Percentiles rank a stretch among this genome's conserved stretches.
Conservation (phyloP, 306 rosid genomes). For the Mimosa bimucronata region DNA sequence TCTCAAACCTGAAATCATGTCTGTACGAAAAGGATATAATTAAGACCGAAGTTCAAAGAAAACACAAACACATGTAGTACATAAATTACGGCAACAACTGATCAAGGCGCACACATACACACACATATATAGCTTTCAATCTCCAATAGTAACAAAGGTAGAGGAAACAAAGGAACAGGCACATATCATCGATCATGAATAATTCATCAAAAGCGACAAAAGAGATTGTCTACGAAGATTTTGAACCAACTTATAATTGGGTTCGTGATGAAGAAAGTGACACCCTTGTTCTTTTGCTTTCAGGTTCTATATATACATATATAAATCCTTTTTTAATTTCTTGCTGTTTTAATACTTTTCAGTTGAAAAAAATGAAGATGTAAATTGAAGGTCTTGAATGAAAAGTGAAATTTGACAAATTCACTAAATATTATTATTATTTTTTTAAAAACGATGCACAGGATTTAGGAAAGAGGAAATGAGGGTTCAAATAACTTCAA, state of each 20-base stretch:
- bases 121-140: background rate
- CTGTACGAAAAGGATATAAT: background rate
- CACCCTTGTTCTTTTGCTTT: conserved; percentile 41
- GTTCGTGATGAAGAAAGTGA: conserved; percentile 30
- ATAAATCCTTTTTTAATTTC: background rate
- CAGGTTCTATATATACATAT: conserved; percentile 31
- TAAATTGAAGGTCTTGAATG: background rate
- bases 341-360: background rate
- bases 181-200: conserved; percentile 13
- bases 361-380: background rate
- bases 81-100: background rate
- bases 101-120: background rate
- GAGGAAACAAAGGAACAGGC: background rate
- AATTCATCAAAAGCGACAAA: background rate
- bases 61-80: background rate
- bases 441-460: background rate
- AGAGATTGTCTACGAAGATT: conserved; percentile 17
- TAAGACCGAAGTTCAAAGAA: conserved; percentile 36
- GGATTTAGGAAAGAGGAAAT: conserved; percentile 61
- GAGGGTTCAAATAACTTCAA: conserved; percentile 50
- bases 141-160: background rate
- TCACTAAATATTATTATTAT: no score
- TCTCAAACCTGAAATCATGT: background rate
- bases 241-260: conserved; percentile 42
- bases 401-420: background rate